Evolutionary conservation across 2,329 filamentous ascomycete genomes (phyloP).

Genomic region (Aspergillus spinulosporus): DNA sequence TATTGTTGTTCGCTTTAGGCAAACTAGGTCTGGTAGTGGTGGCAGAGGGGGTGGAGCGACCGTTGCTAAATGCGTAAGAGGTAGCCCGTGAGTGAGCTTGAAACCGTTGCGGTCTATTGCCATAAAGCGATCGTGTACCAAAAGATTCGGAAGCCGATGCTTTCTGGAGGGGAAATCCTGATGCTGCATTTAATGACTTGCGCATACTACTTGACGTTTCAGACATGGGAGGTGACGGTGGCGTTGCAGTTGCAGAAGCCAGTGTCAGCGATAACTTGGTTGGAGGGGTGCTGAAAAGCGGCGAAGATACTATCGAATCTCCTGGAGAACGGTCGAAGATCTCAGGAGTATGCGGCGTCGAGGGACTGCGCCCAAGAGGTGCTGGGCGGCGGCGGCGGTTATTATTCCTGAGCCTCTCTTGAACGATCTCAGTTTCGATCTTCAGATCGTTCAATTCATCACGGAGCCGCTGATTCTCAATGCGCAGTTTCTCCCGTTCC

Average conservation of each 20-base stretch:
- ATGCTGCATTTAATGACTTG: constrained; percentile 54
- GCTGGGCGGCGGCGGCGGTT: constrained; percentile 55
- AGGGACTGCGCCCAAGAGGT: constrained; percentile 50
- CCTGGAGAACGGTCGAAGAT: constrained; percentile 75
- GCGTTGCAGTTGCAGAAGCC: constrained; percentile 70
- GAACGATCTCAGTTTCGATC: constrained; percentile 90
- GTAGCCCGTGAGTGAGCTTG: constrained; percentile 55
- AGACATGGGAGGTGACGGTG: constrained; percentile 90
- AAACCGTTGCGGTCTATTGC: constrained; percentile 42
- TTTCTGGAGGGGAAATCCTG: constrained; percentile 48
- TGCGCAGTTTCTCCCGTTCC: constrained; percentile 83
- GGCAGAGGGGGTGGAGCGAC: constrained; percentile 51
- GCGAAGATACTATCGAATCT: constrained; percentile 80
- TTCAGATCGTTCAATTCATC: constrained; percentile 91
- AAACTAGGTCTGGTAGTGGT: constrained; percentile 40
- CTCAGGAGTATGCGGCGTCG: constrained; percentile 62
- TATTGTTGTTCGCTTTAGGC: constrained; percentile 30
- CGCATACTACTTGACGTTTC: constrained; percentile 69
- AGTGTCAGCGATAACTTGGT: constrained; percentile 64
- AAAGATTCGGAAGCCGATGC: constrained; percentile 51
- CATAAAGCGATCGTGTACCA: constrained; percentile 56
- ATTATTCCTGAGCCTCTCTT: constrained; percentile 82
- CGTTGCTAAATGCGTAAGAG: constrained; percentile 57
- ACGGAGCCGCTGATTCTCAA: constrained; percentile 83
- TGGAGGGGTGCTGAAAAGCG: constrained; percentile 84